These are phyloP conservation scores for Fusarium sp. DNA, from an alignment of 2,329 filamentous ascomycete species.

Conservation along the genomic window DNA sequence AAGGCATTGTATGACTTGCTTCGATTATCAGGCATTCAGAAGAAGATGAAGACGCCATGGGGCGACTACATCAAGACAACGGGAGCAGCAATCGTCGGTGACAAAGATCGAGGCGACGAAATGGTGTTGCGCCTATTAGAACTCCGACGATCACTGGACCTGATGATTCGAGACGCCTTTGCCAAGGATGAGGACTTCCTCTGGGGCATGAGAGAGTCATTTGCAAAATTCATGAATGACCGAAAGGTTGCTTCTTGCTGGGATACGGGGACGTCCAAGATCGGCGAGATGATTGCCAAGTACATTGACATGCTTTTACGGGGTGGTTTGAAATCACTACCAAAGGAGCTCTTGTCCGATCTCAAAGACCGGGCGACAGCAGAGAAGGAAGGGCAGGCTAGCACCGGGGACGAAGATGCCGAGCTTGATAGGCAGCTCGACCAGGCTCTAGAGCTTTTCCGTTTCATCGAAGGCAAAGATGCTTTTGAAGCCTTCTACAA, in stretches of 20 bases:
- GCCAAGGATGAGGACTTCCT: conserved; percentile 78
- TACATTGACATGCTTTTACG: conserved; percentile 91
- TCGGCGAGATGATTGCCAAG: conserved; percentile 98
- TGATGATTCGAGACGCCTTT: conserved; percentile 80
- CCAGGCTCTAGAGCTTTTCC: conserved; percentile 91
- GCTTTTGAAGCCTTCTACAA: conserved; percentile 99
- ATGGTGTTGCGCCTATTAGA: conserved; percentile 88
- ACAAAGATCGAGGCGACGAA: conserved; percentile 78
- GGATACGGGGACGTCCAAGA: conserved; percentile 87
- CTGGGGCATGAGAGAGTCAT: conserved; percentile 83
- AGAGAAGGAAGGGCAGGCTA: conserved; percentile 70
- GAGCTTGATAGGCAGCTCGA: conserved; percentile 93
- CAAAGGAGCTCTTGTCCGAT: conserved; percentile 72
- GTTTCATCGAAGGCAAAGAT: conserved; percentile 96
- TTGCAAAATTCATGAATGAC: conserved; percentile 92
- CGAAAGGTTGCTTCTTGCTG: conserved; percentile 76
- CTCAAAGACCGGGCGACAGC: conserved; percentile 64
- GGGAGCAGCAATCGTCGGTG: conserved; percentile 80
- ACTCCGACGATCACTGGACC: conserved; percentile 81
- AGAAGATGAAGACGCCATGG: conserved; percentile 76
- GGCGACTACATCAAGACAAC: conserved; percentile 79
- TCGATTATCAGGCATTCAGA: conserved; percentile 73
- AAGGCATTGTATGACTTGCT: conserved; percentile 82
- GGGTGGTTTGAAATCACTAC: conserved; percentile 85
- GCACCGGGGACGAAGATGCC: conserved; percentile 84